Evolutionary conservation across 208 protist genomes (phyloP).

Genomic region (Trypanosoma scelopori): DNA sequence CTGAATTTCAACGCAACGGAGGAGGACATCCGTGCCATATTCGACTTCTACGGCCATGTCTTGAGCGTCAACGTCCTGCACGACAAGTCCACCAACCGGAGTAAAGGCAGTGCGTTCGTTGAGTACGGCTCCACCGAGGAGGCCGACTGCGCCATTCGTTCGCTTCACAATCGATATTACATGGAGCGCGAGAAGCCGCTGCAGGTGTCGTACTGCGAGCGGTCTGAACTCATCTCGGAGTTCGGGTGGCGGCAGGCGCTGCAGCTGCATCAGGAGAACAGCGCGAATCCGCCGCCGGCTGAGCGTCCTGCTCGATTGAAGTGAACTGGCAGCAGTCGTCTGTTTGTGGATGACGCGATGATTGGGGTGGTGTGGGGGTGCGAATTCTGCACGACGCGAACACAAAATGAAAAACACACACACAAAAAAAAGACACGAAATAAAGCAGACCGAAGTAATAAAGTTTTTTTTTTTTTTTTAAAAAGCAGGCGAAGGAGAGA

Average conservation of each 20-base stretch:
- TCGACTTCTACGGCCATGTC: slow-evolving; percentile 73
- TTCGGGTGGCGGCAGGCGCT: slow-evolving; percentile 64
- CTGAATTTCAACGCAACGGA: slow-evolving; percentile 73
- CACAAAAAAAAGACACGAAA: too few species aligned
- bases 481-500: too few species aligned
- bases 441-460: too few species aligned
- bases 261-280: slow-evolving; percentile 53
- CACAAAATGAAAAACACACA: too few species aligned
- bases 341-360: not conserved
- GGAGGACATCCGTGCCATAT: slow-evolving; percentile 59
- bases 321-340: not conserved
- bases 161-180: slow-evolving; percentile 62
- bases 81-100: slow-evolving; percentile 49
- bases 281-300: slow-evolving; percentile 42
- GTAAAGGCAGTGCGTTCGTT: slow-evolving; percentile 58
- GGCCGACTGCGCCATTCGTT: slow-evolving; percentile 70
- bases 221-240: slow-evolving; percentile 56
- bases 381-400: too few species aligned
- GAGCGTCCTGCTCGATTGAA: not conserved
- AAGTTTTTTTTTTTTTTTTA: too few species aligned
- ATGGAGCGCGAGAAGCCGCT: slow-evolving; percentile 76
- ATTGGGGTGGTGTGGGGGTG: not conserved
- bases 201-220: slow-evolving; percentile 74
- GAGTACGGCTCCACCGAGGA: slow-evolving; percentile 66
- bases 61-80: slow-evolving; percentile 70